A percentile compares a stretch with the other conserved stretches of the same genome.
phyloP scores from a whole-genome alignment of 164 flowering plant genomes.

The Vitis rotundifolia region DNA sequence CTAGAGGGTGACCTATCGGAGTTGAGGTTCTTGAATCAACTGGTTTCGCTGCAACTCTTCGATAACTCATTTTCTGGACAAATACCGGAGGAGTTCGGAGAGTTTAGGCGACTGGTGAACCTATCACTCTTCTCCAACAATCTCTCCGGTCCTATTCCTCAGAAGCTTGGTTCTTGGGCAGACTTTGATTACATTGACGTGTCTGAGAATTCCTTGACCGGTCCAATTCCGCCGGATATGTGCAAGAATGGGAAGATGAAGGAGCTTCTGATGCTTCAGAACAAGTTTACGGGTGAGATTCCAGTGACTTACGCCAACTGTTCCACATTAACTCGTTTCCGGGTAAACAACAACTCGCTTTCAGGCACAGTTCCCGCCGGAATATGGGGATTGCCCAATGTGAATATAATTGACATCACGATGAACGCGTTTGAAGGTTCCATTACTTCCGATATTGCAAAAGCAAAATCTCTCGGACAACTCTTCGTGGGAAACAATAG shows the following conservation, averaged over 20 bases:
- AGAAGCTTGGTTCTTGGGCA: slow-evolving; percentile 76
- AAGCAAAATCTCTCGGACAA: slow-evolving; percentile 41
- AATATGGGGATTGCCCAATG: slow-evolving; percentile 74
- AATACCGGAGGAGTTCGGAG: slow-evolving; percentile 60
- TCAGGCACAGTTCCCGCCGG: slow-evolving; percentile 71
- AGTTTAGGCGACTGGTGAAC: slow-evolving; percentile 54
- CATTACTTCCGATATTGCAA: slow-evolving; percentile 49
- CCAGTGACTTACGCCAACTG: slow-evolving; percentile 73
- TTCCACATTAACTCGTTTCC: slow-evolving; percentile 46
- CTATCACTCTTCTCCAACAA: slow-evolving; percentile 69
- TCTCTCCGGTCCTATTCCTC: slow-evolving; percentile 71
- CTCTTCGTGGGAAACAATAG: slow-evolving; percentile 37
- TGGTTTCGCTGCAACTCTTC: slow-evolving; percentile 49
- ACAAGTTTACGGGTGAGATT: slow-evolving; percentile 68
- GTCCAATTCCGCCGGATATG: slow-evolving; percentile 92
- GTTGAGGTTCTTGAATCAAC: slow-evolving; percentile 32
- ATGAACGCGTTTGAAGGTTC: slow-evolving; percentile 64
- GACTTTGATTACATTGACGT: slow-evolving; percentile 77
- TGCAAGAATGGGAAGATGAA: slow-evolving; percentile 75
- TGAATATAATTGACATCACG: slow-evolving; percentile 51
- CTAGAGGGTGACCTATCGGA: slow-evolving; percentile 58
- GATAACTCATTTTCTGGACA: slow-evolving; percentile 51
- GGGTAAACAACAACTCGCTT: slow-evolving; percentile 71
- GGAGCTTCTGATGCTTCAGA: slow-evolving; percentile 56
- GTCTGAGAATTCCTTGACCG: slow-evolving; percentile 65